phyloP scores from a whole-genome alignment of 495 filamentous ascomycete genomes.

The Aspergillus nanangensis region DNA sequence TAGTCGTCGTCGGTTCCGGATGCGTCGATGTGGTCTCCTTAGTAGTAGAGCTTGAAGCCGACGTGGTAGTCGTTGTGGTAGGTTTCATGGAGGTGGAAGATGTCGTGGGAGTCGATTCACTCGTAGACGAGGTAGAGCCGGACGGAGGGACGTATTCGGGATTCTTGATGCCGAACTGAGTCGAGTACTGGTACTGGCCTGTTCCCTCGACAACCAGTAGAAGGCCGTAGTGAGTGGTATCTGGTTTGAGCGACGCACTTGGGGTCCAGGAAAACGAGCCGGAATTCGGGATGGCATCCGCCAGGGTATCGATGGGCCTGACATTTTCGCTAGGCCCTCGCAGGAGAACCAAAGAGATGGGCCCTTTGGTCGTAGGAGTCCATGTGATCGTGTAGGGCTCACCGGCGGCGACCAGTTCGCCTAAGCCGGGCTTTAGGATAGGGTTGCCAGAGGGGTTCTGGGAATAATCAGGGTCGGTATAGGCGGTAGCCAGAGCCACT shows the following conservation, averaged over 20 bases:
- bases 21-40: no score
- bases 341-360: constrained; percentile 59
- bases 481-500: constrained; percentile 47
- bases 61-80: no score
- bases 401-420: constrained; percentile 51
- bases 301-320: constrained; percentile 48
- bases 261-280: constrained; percentile 58
- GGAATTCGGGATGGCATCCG: constrained; percentile 51
- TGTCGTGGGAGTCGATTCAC: no score
- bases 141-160: no score
- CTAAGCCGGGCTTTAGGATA: constrained; percentile 47
- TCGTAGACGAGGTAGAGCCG: no score
- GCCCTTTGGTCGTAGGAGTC: constrained; percentile 41
- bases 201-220: constrained; percentile 59
- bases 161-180: constrained; percentile 70
- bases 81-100: no score
- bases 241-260: constrained; percentile 38
- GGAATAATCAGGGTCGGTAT: constrained; percentile 45
- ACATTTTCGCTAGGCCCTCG: constrained; percentile 57
- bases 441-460: constrained; percentile 53
- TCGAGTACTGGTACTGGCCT: constrained; percentile 64
- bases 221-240: constrained; percentile 58
- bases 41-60: no score
- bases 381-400: constrained; percentile 58
- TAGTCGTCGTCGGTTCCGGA: no score